Percentiles rank a stretch among this genome's conserved stretches.
Conservation (phyloP, 345 rosid species). For the Dipteronia dyeriana region DNA sequence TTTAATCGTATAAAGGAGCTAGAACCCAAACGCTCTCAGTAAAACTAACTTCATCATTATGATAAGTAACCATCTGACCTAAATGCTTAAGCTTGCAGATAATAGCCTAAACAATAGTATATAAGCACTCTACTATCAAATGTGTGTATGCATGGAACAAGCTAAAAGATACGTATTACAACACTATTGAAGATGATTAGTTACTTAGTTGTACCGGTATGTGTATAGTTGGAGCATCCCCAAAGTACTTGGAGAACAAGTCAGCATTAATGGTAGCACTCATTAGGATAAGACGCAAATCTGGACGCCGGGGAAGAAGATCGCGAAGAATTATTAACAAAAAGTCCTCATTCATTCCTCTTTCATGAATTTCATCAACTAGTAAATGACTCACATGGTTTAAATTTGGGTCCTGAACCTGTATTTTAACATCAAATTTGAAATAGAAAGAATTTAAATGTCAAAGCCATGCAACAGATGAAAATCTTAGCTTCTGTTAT, state of each 20-base stretch:
- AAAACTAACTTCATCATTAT: not conserved
- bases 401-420: constrained; percentile 86
- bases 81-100: not conserved
- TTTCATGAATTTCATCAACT: constrained; percentile 97
- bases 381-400: constrained; percentile 86
- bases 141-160: constrained; percentile 5
- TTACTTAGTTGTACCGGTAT: constrained; percentile 66
- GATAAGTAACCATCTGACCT: not conserved
- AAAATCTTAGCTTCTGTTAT: not conserved
- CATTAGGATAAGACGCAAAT: constrained; percentile 83
- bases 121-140: not conserved
- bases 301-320: constrained; percentile 91
- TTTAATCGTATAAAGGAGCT: not conserved
- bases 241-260: constrained; percentile 85
- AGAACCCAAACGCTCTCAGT: not conserved
- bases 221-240: constrained; percentile 73
- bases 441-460: constrained; percentile 19
- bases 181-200: constrained; percentile 6
- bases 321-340: constrained; percentile 82
- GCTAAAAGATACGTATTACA: constrained; percentile 4
- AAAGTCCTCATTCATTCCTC: constrained; percentile 98
- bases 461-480: constrained; percentile 10
- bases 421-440: constrained; percentile 33
- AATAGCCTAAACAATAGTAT: no score
- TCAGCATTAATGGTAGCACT: constrained; percentile 97